phyloP scores from a whole-genome alignment of 2,329 filamentous ascomycete genomes.

The Claviceps cyperi region DNA sequence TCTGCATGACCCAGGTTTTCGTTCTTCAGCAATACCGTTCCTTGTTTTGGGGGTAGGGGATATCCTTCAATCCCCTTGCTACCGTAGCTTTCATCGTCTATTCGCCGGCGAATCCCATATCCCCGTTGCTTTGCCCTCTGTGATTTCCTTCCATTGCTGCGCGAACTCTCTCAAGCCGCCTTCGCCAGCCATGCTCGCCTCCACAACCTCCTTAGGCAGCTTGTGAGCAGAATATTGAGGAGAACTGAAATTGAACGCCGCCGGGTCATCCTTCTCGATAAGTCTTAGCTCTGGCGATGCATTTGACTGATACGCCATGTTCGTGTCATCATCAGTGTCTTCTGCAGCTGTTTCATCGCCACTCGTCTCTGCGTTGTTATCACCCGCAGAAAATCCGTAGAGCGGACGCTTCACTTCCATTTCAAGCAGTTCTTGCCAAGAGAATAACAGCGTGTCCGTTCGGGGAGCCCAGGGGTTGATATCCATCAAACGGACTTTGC shows the following conservation, averaged over 20 bases:
- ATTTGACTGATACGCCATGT: slow-evolving; percentile 38
- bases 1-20: background rate
- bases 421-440: slow-evolving; percentile 73
- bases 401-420: slow-evolving; percentile 48
- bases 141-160: slow-evolving; percentile 54
- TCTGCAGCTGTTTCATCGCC: slow-evolving; percentile 24
- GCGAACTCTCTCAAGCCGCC: slow-evolving; percentile 72
- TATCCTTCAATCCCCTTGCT: slow-evolving; percentile 2
- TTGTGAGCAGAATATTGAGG: slow-evolving; percentile 92
- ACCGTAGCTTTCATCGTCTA: background rate
- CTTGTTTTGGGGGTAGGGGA: background rate
- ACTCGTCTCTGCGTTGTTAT: slow-evolving; percentile 16
- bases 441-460: slow-evolving; percentile 80
- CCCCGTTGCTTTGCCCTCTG: slow-evolving; percentile 24
- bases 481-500: slow-evolving; percentile 74
- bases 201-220: slow-evolving; percentile 81
- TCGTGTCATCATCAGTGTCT: slow-evolving; percentile 23
- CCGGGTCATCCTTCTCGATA: slow-evolving; percentile 70
- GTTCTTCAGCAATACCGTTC: background rate
- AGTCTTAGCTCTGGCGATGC: slow-evolving; percentile 67
- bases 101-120: slow-evolving; percentile 23
- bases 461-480: slow-evolving; percentile 88
- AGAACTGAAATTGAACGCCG: slow-evolving; percentile 73
- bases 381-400: slow-evolving; percentile 28
- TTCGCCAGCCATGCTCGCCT: slow-evolving; percentile 51